These are phyloP conservation scores for Aristolochia fimbriata DNA, from an alignment of 164 flowering plant genomes.

Conservation along the genomic window DNA sequence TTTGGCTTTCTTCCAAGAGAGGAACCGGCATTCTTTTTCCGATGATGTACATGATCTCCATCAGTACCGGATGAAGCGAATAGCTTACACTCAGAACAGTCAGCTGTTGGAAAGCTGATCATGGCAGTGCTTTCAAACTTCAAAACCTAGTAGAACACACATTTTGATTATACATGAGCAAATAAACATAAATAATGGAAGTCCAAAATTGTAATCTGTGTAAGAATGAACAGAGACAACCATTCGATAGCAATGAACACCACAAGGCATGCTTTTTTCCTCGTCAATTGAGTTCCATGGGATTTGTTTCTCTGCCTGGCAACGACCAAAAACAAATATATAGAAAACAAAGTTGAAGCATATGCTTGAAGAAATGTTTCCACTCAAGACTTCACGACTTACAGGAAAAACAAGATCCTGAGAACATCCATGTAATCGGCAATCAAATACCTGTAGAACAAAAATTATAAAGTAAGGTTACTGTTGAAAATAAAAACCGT, in stretches of 20 bases:
- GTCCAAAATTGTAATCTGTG: background rate
- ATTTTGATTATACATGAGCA: slow-evolving; percentile 1
- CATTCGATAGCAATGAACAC: slow-evolving; percentile 62
- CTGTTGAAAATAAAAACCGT: no score
- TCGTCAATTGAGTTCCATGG: slow-evolving; percentile 50
- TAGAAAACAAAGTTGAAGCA: slow-evolving; percentile 1
- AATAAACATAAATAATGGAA: background rate
- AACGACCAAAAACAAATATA: slow-evolving; percentile 3
- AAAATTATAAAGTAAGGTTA: background rate
- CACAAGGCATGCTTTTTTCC: slow-evolving; percentile 55
- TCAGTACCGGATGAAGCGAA: slow-evolving; percentile 35
- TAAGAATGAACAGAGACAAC: slow-evolving; percentile 21
- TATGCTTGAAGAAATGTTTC: background rate
- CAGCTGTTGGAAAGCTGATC: slow-evolving; percentile 22
- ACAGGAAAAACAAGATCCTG: slow-evolving; percentile 96
- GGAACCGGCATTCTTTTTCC: slow-evolving; percentile 33
- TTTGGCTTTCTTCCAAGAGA: slow-evolving; percentile 39
- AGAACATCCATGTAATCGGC: slow-evolving; percentile 97
- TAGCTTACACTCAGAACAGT: slow-evolving; percentile 31
- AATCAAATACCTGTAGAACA: slow-evolving; percentile 78
- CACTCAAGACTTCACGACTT: slow-evolving; percentile 19
- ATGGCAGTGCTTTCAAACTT: slow-evolving; percentile 37
- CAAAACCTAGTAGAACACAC: slow-evolving; percentile 29
- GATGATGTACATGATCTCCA: slow-evolving; percentile 25
- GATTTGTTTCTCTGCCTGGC: slow-evolving; percentile 72